A percentile compares a stretch with the other conserved stretches of the same genome.
These are phyloP conservation scores for Zoysia matrella DNA, from an alignment of 202 grass and related monocot species.

Conservation along the genomic window DNA sequence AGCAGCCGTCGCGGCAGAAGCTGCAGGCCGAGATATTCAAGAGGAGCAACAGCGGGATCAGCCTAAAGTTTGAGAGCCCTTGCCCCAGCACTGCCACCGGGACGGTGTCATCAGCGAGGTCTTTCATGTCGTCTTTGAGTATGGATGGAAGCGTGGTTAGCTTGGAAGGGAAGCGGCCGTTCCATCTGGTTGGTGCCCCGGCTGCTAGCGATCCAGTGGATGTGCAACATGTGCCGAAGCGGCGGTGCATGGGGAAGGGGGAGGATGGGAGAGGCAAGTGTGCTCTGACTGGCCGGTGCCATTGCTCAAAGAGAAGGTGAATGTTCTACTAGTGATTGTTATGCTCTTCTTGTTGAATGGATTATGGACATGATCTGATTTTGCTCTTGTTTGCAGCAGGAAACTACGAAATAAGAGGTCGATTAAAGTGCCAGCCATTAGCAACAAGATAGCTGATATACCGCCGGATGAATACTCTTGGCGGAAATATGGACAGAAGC, in stretches of 20 bases:
- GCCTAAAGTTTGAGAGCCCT: constrained; percentile 79
- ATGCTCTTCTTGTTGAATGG: constrained; percentile 21
- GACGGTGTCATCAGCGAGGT: constrained; percentile 71
- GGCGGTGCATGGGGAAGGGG: constrained; percentile 6
- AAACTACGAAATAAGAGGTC: constrained; percentile 91
- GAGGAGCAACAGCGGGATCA: constrained; percentile 76
- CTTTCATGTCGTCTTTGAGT: constrained; percentile 85
- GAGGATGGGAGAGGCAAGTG: constrained; percentile 81
- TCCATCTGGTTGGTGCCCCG: constrained; percentile 71
- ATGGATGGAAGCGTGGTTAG: constrained; percentile 87
- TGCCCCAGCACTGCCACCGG: constrained; percentile 31
- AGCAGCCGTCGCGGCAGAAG: constrained; percentile 66
- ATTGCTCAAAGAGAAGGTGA: constrained; percentile 97
- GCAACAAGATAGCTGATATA: constrained; percentile 92
- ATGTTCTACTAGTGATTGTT: constrained; percentile 13
- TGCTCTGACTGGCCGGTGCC: constrained; percentile 60
- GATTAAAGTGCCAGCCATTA: constrained; percentile 92
- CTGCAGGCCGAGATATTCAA: constrained; percentile 85
- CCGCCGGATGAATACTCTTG: constrained; percentile 93
- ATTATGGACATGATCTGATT: constrained; percentile 21
- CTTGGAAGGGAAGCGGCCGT: constrained; percentile 72
- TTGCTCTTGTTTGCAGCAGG: constrained; percentile 47
- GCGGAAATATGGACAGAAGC: constrained; percentile 98
- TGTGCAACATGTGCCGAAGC: constrained; percentile 16
- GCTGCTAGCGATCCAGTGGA: constrained; percentile 66